These are phyloP conservation scores for Escovopsis sp. DNA, from an alignment of 2,329 filamentous ascomycete species.

Conservation along the genomic window DNA sequence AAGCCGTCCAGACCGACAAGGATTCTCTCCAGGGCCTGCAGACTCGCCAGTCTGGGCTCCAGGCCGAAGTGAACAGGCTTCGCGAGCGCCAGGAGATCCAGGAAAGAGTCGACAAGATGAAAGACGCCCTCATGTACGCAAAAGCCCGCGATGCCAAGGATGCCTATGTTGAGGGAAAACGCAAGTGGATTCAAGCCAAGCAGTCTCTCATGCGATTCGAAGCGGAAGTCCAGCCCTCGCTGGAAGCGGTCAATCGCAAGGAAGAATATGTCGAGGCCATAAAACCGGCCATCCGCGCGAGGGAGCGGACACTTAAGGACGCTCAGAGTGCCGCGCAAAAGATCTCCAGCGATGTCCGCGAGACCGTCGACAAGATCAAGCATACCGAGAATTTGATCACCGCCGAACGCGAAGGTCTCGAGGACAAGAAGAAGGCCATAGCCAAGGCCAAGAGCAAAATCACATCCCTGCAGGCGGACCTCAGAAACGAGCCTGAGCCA, in stretches of 20 bases:
- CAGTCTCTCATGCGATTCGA: conserved; percentile 45
- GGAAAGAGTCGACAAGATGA: conserved; percentile 46
- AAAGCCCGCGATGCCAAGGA: conserved; percentile 42
- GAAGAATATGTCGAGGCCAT: conserved; percentile 47
- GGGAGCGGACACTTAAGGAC: conserved; percentile 36
- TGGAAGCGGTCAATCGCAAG: conserved; percentile 55
- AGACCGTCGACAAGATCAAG: conserved; percentile 23
- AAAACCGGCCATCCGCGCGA: conserved; percentile 35
- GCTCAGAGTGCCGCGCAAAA: conserved; percentile 37
- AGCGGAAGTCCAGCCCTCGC: conserved; percentile 44
- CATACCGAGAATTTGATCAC: conserved; percentile 29
- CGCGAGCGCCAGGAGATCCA: conserved; percentile 58
- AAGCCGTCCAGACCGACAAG: conserved; percentile 39
- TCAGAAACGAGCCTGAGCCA: conserved; percentile 45
- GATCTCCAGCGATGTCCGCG: conserved; percentile 23
- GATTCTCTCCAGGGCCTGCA: conserved; percentile 54
- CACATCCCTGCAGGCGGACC: conserved; percentile 43
- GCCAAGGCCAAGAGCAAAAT: conserved; percentile 39
- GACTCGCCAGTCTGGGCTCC: conserved; percentile 55
- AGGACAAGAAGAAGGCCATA: conserved; percentile 35
- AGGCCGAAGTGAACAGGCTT: conserved; percentile 70
- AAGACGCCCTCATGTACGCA: conserved; percentile 49
- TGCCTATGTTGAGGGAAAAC: conserved; percentile 35
- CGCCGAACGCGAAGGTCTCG: conserved; percentile 33
- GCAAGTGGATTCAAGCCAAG: conserved; percentile 36